Evolutionary conservation across 139 green algal genomes (phyloP).

Genomic region (Choricystis sp.): DNA sequence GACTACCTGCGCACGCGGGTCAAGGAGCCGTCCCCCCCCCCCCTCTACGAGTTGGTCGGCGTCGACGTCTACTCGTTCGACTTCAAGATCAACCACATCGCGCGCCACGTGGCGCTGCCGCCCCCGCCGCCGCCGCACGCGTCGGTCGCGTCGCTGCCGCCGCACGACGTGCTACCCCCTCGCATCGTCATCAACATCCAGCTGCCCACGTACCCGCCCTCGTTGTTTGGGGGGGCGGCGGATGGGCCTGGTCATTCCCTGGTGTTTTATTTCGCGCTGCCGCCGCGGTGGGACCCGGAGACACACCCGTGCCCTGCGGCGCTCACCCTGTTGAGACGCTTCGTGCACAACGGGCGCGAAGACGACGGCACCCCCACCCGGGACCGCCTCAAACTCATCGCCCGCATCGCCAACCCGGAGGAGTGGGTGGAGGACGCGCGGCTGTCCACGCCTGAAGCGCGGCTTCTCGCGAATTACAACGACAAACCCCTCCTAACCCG

Average conservation of each 20-base stretch:
- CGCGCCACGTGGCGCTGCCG: slow-evolving; percentile 43
- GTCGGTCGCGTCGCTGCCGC: slow-evolving; percentile 9
- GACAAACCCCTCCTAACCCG: slow-evolving; percentile 72
- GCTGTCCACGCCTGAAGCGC: slow-evolving; percentile 43
- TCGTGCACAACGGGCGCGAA: slow-evolving; percentile 51
- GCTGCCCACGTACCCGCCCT: slow-evolving; percentile 50
- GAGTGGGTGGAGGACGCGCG: slow-evolving; percentile 50
- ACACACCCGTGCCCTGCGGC: slow-evolving; percentile 33
- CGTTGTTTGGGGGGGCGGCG: slow-evolving; percentile 38
- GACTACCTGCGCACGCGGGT: slow-evolving; percentile 28
- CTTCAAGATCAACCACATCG: slow-evolving; percentile 56
- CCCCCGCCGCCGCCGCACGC: slow-evolving; percentile 15
- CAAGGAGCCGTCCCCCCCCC: slow-evolving; percentile 26
- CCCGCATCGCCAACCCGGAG: slow-evolving; percentile 56
- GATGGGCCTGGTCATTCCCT: slow-evolving; percentile 48
- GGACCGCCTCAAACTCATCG: slow-evolving; percentile 73
- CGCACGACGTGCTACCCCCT: slow-evolving; percentile 32
- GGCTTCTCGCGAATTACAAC: slow-evolving; percentile 62
- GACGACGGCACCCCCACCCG: slow-evolving; percentile 39
- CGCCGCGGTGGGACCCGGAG: slow-evolving; percentile 41
- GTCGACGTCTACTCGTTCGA: slow-evolving; percentile 55
- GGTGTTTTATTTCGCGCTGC: slow-evolving; percentile 61
- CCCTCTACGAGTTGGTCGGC: slow-evolving; percentile 53
- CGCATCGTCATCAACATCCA: slow-evolving; percentile 75
- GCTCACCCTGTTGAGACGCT: slow-evolving; percentile 44